A percentile compares a stretch with the other conserved stretches of the same genome.
Evolutionary conservation across 129 eudicot species (phyloP).

Genomic region (Chrysanthemum lavandulifolium): DNA sequence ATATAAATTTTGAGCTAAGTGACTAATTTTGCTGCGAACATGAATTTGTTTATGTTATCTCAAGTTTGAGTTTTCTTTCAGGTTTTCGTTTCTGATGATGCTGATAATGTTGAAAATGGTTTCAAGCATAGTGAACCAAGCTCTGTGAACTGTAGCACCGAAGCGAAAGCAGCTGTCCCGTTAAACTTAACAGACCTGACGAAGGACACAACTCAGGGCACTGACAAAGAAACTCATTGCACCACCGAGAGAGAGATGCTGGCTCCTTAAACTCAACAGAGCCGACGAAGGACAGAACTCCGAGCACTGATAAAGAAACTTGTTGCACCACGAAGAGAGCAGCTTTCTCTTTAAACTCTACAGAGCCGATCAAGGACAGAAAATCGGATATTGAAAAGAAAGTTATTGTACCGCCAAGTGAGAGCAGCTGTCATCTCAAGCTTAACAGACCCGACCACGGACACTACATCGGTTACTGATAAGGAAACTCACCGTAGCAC

Average conservation of each 20-base stretch:
- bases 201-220: conserved; percentile 27
- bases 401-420: conserved; percentile 2
- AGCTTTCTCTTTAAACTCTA: conserved; percentile 13
- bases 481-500: neutral
- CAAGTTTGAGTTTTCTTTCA: neutral
- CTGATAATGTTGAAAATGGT: neutral
- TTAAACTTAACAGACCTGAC: conserved; percentile 12
- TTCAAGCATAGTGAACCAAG: neutral
- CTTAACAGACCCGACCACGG: conserved; percentile 23
- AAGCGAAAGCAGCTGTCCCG: conserved; percentile 18
- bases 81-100: conserved; percentile 3
- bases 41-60: neutral
- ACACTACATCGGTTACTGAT: conserved; percentile 15
- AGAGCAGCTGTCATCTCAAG: conserved; percentile 15
- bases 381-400: neutral
- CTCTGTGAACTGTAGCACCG: conserved; percentile 17
- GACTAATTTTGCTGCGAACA: neutral
- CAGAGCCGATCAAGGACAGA: conserved; percentile 21
- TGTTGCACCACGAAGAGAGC: neutral
- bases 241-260: conserved; percentile 10
- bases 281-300: conserved; percentile 20
- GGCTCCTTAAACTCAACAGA: conserved; percentile 15
- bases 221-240: neutral
- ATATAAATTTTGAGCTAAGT: too few relatives aligned
- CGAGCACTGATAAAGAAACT: conserved; percentile 4